Conservation (phyloP, 495 filamentous ascomycete species). For the Copromyces sp. region DNA sequence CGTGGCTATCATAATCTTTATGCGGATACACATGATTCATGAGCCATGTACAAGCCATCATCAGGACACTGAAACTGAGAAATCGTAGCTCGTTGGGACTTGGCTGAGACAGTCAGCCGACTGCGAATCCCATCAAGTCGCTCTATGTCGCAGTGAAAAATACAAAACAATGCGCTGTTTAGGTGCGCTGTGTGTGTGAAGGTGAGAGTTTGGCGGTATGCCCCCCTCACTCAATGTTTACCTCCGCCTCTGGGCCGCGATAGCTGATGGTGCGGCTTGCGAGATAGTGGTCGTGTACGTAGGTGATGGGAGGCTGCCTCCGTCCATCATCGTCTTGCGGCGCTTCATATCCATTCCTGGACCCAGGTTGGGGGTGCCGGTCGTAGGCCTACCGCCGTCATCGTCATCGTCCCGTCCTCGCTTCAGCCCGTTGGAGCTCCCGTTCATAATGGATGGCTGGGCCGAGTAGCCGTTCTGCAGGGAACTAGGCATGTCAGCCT, state of each 20-base stretch:
- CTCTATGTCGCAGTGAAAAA: neutral
- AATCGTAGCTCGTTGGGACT: slow-evolving; percentile 16
- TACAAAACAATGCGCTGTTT: neutral
- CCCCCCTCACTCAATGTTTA: slow-evolving; percentile 4
- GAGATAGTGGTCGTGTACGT: slow-evolving; percentile 37
- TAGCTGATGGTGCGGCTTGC: slow-evolving; percentile 29
- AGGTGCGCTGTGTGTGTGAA: neutral
- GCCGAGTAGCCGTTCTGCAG: slow-evolving; percentile 48
- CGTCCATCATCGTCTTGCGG: slow-evolving; percentile 64
- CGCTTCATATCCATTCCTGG: slow-evolving; percentile 58
- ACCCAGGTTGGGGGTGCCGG: slow-evolving; percentile 42
- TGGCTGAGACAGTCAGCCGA: neutral
- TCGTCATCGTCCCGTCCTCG: slow-evolving; percentile 70
- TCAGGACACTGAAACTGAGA: slow-evolving; percentile 20
- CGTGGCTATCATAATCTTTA: neutral
- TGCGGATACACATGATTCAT: slow-evolving; percentile 12
- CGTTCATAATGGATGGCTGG: slow-evolving; percentile 56
- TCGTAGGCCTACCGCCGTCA: slow-evolving; percentile 62
- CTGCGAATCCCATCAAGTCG: slow-evolving; percentile 19
- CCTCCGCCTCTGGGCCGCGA: slow-evolving; percentile 24
- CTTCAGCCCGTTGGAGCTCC: slow-evolving; percentile 57
- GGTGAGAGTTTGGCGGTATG: neutral
- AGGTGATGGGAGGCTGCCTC: slow-evolving; percentile 27
- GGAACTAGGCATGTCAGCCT: slow-evolving; percentile 46
- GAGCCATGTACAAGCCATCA: slow-evolving; percentile 29